Evolutionary conservation across 257 asterid species (phyloP).

Genomic region (Anisodus acutangulus): DNA sequence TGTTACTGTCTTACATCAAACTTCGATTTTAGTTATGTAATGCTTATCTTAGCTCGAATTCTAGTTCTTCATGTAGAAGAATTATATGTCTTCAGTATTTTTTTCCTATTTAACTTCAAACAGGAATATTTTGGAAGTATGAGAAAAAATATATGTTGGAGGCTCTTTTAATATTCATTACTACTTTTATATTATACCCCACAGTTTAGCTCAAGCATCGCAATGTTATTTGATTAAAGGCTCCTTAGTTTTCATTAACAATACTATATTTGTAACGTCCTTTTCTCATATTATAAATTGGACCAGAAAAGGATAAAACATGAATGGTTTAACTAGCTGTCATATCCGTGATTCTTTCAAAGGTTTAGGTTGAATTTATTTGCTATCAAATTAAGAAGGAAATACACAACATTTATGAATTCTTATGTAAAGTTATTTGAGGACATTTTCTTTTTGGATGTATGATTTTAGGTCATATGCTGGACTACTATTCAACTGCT

Average conservation of each 20-base stretch:
- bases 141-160: neutral
- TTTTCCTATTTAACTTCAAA: neutral
- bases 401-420: neutral
- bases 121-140: neutral
- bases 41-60: neutral
- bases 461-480: neutral
- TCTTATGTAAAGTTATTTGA: neutral
- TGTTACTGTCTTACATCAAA: neutral
- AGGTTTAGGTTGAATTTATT: neutral
- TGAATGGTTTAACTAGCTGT: neutral
- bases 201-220: neutral
- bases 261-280: neutral
- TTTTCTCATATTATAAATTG: neutral
- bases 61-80: neutral
- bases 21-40: neutral
- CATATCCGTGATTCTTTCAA: neutral
- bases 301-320: neutral
- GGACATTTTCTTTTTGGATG: conserved; percentile 7
- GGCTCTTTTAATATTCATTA: neutral
- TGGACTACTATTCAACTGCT: neutral
- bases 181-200: neutral
- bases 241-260: neutral
- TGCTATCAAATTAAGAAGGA: neutral
- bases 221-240: neutral
- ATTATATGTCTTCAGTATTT: neutral